Evolutionary conservation across 768 basidiomycete genomes (phyloP), one percentile per base, ranked within the genome.

Genomic region (Mycena galericulata): DNA sequence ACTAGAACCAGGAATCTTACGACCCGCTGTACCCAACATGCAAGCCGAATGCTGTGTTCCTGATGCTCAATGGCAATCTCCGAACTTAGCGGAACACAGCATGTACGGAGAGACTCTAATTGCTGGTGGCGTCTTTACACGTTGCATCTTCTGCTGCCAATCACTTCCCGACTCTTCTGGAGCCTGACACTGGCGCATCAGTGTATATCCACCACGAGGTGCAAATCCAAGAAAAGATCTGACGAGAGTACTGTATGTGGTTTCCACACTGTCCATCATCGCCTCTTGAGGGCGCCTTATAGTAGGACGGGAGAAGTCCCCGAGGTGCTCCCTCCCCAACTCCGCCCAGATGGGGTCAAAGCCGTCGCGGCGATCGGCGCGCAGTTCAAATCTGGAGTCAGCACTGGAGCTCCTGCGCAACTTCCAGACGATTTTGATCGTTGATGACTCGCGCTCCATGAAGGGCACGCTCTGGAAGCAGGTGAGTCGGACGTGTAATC

Each of bases 391-490:
- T 11, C 0, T 34, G 24, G 67, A 68, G 67, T 68, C 67, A 10
- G 67, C 67, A 12, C 45, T 68, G 36, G 67, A 68, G 55, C 60
- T 68, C 14, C 61, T 68, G 61, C 61, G 67, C 15, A 51, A 63
- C 36, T 89, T 85, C 69, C 82, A 89, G 57, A 88, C 87, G 2
- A 82, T 88, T 10, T 75, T 89, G 32, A 73, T 89, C 54, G 79
- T 89, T 59, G 86, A 88, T 73, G 88, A 89, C 71, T 89, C 88
- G 14, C 77, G 76, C 8, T 87, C 87, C 7, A 89, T 89, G 88
- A 63, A 63, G 27, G 85, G 82, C 11, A 43, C 46, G 3, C 73
- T 79, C 12, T 90, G 88, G 88, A 62, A 69, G 7, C 84, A 86
- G 79, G 87, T 86, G 26, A 14, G 76, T 57, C 18, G 11, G 7